A percentile compares a stretch with the other conserved stretches of the same genome.
phyloP scores from a whole-genome alignment of 2,329 filamentous ascomycete genomes.

The Cladorrhinum sp. region DNA sequence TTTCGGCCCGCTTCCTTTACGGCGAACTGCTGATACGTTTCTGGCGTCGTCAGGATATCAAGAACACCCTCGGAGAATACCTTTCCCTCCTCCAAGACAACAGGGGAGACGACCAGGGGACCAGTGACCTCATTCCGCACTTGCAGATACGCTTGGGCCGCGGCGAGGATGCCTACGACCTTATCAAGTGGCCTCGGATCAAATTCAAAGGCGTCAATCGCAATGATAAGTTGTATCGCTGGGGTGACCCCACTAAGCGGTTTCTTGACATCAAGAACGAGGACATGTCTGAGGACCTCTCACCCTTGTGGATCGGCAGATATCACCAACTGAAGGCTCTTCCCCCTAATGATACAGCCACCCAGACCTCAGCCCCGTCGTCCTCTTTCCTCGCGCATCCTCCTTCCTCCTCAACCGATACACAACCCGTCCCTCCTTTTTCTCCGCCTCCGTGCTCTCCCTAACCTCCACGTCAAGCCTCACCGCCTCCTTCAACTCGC shows the following conservation, averaged over 20 bases:
- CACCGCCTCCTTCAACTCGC: no score
- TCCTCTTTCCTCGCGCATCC: no score
- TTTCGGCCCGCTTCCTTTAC: constrained; percentile 31
- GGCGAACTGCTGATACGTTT: constrained; percentile 34
- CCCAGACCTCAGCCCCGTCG: no score
- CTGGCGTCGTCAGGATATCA: constrained; percentile 35
- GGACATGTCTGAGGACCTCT: background rate
- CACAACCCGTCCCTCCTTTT: no score
- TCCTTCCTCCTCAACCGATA: no score
- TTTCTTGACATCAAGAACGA: background rate
- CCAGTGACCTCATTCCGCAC: constrained; percentile 40
- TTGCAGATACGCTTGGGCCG: constrained; percentile 44
- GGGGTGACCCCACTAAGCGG: background rate
- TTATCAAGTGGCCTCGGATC: constrained; percentile 41
- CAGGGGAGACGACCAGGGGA: constrained; percentile 43
- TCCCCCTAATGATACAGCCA: no score
- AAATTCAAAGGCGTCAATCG: constrained; percentile 25
- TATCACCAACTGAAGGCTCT: no score
- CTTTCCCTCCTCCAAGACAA: constrained; percentile 44
- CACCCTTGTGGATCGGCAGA: no score
- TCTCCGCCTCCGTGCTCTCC: no score
- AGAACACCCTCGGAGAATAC: constrained; percentile 38
- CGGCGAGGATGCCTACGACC: constrained; percentile 51
- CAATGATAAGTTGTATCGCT: constrained; percentile 33
- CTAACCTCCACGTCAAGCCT: no score